A percentile compares a stretch with the other conserved stretches of the same genome.
Conservation (phyloP, 2,329 filamentous ascomycete species). For the Aureobasidium sp. region DNA sequence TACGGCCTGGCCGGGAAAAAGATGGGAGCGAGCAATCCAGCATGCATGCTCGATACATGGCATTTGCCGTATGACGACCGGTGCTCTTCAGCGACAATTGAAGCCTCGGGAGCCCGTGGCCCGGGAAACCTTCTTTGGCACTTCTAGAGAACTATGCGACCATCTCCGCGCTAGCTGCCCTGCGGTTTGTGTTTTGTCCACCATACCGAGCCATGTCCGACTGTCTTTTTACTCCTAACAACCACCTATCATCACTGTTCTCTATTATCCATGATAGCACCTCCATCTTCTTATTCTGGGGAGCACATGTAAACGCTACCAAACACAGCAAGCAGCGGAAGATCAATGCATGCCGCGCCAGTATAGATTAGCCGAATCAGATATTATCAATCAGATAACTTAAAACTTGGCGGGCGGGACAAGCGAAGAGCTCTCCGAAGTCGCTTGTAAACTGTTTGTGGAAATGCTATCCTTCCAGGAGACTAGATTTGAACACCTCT, state of each 20-base stretch:
- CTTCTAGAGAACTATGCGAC: background rate
- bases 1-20: constrained; percentile 1
- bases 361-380: constrained; percentile 1
- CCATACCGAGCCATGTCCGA: background rate
- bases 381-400: constrained; percentile 14
- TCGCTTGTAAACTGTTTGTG: constrained; percentile 1
- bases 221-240: background rate
- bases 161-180: constrained; percentile 8
- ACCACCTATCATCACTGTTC: background rate
- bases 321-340: background rate
- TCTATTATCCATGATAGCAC: background rate
- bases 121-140: constrained; percentile 7
- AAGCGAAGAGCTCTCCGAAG: constrained; percentile 10
- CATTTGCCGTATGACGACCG: constrained; percentile 10
- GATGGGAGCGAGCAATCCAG: background rate
- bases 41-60: constrained; percentile 7
- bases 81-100: background rate
- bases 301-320: background rate
- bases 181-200: background rate
- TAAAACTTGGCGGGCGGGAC: background rate
- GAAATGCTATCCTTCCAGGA: background rate
- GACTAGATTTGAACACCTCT: background rate
- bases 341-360: background rate
- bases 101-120: constrained; percentile 4
- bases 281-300: background rate